Base-by-base conservation (phyloP, 148 eudicot species). In the Amaranthus cruentus region DNA sequence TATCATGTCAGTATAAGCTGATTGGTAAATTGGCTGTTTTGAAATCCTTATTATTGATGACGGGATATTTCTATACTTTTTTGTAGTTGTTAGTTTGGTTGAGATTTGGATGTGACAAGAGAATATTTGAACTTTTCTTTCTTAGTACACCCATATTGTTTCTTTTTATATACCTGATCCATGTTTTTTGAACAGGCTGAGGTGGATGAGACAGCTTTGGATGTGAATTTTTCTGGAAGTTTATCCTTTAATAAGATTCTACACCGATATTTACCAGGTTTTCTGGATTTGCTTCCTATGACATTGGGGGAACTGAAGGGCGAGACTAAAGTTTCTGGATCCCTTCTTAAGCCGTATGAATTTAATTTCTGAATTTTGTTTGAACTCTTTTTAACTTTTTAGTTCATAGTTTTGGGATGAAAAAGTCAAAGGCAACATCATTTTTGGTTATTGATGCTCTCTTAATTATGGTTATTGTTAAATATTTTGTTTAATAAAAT, bases 241-340 rank as follows among this genome's bases (percentile, higher is more conserved):
- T 68, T 91, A 43, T 81, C 86, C 73, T 88, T 91, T 74, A 90
- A 91, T 66, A 91, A 86, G 73, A 88, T 94, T 67, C 54, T 85
- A 83, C 85, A 86, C 78, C 90, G 97, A 64, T 94, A 94, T 83
- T 49, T 91, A 76, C 98, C 97, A 71, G 88, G 86, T 79, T 82
- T 83, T 81, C 87, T 84, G 67, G 88, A 89, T 71, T 62, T 82
- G 70, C 78, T 88, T 81, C 97, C 98, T 51, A 84, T 91, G 77
- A 85, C 79, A 82, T 81, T 94, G 66, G 93, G 97, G 77, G 93
- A 89, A 75, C 66, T 94, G 63, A 91, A 84, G 75, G 98, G 98
- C 72, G 98, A 94, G 80, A 94, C 98, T 56, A 94, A 94, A 82
- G 86, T 94, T 74, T 91, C 98, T 79, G 98, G 98, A 81, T 84